phyloP scores from a whole-genome alignment of 2,329 filamentous ascomycete genomes.

The Xylaria sp. region DNA sequence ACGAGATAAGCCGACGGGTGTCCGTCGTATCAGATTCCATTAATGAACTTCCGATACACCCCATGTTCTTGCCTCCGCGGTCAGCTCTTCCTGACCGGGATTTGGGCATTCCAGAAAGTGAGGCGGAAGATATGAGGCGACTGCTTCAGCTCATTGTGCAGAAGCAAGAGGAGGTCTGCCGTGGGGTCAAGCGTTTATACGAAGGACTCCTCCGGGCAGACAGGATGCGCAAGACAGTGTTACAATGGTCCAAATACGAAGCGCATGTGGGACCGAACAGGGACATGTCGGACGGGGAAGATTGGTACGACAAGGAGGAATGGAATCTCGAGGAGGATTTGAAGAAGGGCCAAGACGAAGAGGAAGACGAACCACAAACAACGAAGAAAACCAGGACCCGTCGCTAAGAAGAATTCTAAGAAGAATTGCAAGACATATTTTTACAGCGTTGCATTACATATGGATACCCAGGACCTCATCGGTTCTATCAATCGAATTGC shows the following conservation, averaged over 20 bases:
- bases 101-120: constrained; percentile 74
- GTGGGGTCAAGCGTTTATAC: constrained; percentile 74
- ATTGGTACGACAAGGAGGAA: constrained; percentile 87
- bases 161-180: constrained; percentile 85
- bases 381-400: constrained; percentile 71
- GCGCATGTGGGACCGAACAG: constrained; percentile 72
- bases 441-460: constrained; percentile 26
- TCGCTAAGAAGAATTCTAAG: constrained; percentile 51
- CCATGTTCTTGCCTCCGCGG: constrained; percentile 75
- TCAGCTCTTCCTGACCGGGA: constrained; percentile 73
- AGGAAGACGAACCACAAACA: constrained; percentile 76
- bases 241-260: constrained; percentile 81
- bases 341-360: constrained; percentile 83
- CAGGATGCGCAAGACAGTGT: constrained; percentile 74
- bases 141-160: constrained; percentile 81
- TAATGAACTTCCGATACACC: constrained; percentile 71
- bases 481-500: constrained; percentile 18
- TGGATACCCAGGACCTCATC: constrained; percentile 29
- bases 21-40: constrained; percentile 55
- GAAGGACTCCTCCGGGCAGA: constrained; percentile 78
- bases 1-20: constrained; percentile 39
- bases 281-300: constrained; percentile 88
- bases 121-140: constrained; percentile 82
- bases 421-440: constrained; percentile 17
- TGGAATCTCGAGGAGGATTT: constrained; percentile 79